Evolutionary conservation across 1,284 basidiomycete species (phyloP).

Genomic region (Ustilago esculenta): DNA sequence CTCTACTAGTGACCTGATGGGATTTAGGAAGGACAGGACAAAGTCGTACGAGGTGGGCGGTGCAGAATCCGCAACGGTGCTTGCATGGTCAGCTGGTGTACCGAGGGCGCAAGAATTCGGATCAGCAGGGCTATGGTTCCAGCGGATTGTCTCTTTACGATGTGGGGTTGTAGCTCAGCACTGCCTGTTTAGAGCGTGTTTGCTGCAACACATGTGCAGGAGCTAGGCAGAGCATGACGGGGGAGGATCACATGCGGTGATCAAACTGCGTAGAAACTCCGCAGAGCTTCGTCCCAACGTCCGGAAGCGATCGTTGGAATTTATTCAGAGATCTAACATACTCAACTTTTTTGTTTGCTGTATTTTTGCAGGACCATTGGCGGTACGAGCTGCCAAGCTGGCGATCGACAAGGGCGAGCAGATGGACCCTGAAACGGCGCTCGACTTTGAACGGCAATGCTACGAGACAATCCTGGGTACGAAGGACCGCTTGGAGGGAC

Average conservation of each 20-base stretch:
- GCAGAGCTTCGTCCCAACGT: too few relatives aligned
- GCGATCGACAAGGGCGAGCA: slow-evolving; percentile 84
- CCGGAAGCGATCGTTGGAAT: slow-evolving; percentile 14
- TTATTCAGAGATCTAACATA: too few relatives aligned
- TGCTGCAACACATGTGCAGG: slow-evolving; percentile 1
- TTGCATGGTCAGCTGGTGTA: not conserved
- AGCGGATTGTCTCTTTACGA: not conserved
- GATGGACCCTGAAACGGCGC: slow-evolving; percentile 74
- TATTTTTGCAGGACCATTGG: slow-evolving; percentile 77
- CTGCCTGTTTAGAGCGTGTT: not conserved
- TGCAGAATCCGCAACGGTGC: not conserved
- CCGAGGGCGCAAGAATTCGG: slow-evolving; percentile 10
- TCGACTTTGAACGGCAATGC: slow-evolving; percentile 86
- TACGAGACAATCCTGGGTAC: slow-evolving; percentile 84
- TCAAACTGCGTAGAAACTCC: too few relatives aligned
- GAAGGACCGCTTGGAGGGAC: slow-evolving; percentile 83
- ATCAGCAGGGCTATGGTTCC: not conserved
- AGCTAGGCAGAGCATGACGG: too few relatives aligned
- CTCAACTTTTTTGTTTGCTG: not conserved
- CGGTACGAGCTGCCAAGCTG: slow-evolving; percentile 85
- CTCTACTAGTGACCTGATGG: not conserved
- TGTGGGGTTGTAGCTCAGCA: slow-evolving; percentile 1
- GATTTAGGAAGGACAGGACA: not conserved
- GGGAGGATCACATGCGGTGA: slow-evolving; percentile 4
- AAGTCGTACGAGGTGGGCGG: slow-evolving; percentile 6